Conservation (phyloP, 2,329 filamentous ascomycete species). For the Thelonectria rubi region DNA sequence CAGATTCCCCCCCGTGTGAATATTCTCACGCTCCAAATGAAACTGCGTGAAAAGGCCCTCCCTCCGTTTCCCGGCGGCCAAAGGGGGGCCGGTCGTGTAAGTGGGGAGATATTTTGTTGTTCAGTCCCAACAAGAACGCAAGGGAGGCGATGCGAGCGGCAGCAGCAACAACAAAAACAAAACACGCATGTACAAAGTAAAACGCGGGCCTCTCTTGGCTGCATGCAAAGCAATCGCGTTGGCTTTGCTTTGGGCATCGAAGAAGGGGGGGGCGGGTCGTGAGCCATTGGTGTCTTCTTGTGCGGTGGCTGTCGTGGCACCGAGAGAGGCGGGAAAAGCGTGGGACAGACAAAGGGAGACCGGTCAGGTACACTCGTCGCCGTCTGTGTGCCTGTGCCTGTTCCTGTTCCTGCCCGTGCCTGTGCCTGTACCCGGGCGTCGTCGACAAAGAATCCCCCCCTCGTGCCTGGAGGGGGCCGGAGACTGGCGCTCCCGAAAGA, state of each 20-base stretch:
- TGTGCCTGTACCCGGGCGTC: too few relatives aligned
- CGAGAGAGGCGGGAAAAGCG: neutral
- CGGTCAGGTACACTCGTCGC: neutral
- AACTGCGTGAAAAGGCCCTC: too few relatives aligned
- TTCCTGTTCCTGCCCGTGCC: neutral
- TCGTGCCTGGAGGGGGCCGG: neutral
- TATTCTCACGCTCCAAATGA: neutral
- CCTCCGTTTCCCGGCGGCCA: neutral
- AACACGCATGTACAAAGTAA: too few relatives aligned
- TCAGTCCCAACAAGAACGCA: neutral
- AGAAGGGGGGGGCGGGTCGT: neutral
- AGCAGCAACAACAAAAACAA: neutral
- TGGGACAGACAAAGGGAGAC: conserved; percentile 10
- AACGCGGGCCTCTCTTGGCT: neutral
- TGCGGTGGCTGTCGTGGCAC: neutral
- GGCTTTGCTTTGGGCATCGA: neutral
- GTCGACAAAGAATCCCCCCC: too few relatives aligned
- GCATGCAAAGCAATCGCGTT: neutral
- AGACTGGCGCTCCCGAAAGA: neutral
- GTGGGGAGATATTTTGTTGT: neutral
- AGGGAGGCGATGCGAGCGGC: neutral
- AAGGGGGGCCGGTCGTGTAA: neutral
- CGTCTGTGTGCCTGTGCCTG: neutral
- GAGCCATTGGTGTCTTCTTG: neutral
- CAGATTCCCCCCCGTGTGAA: neutral